Base-by-base conservation (phyloP, 1,284 basidiomycete species). In the Trametes versicolor region DNA sequence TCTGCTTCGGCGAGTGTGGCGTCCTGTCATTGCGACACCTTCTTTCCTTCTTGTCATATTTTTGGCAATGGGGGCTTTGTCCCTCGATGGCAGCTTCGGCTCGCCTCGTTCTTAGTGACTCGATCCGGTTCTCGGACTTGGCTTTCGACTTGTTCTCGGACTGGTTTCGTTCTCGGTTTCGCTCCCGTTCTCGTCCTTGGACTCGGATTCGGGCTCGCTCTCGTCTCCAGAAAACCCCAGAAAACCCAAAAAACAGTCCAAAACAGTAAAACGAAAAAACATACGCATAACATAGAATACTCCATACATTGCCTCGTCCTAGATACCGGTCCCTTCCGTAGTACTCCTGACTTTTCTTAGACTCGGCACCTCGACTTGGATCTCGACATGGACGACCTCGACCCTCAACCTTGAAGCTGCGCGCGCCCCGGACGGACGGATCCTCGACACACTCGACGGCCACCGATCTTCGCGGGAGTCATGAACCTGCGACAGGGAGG, bases 1-100 rank as follows among this genome's bases (percentile, higher is more conserved):
- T n/a, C 17, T n/a, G 27, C 49, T 51, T 23, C 49, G 49, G 49
- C 27, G 29, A 19, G 49, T 1, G 49, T n/a, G 27, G 49, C 29
- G 49, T 51, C 49, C n/a, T 36, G 49, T 34, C 49, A 32, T 51
- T 32, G 49, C 49, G 49, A 32, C 32, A 23, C 8, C 32, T n/a
- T 19, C 27, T 29, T 36, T 51, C 49, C 49, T 34, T 51, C 47
- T 45, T 45, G 29, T 32, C 29, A 32, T 32, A 32, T 32, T 32
- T 32, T 32, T 32, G 19, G 19, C 9, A 2, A n/a, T 10, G 45
- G 54, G 37, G n/a, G n/a, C 21, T 47, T n/a, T 47, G 45, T n/a
- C n/a, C 49, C 29, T 50, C 13, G 8, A 19, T 6, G 21, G n/a
- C 45, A 23, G 45, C 45, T 48, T 48, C 45, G 45, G 15, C 45